phyloP scores from a whole-genome alignment of 176 grass and related monocot genomes.

The Tuctoria greenei region DNA sequence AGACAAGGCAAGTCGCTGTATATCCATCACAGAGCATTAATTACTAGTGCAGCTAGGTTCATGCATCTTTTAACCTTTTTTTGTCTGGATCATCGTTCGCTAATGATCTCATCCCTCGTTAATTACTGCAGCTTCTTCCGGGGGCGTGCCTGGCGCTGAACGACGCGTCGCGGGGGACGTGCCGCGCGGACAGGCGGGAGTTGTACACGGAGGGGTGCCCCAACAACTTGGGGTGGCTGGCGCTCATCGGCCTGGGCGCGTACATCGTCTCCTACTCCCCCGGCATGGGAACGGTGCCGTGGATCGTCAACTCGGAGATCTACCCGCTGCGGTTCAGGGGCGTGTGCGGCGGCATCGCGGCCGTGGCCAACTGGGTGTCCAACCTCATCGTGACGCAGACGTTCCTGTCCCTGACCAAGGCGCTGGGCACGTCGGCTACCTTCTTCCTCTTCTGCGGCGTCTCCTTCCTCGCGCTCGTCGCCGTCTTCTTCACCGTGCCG shows the following conservation, averaged over 20 bases:
- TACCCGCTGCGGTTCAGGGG: conserved; percentile 91
- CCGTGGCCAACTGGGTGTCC: conserved; percentile 92
- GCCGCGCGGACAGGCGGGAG: conserved; percentile 43
- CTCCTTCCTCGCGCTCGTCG: conserved; percentile 52
- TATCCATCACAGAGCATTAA: no score
- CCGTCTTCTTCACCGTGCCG: conserved; percentile 81
- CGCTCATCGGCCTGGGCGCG: conserved; percentile 64
- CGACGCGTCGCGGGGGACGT: conserved; percentile 27
- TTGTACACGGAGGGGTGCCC: conserved; percentile 88
- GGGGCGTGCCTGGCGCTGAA: conserved; percentile 62
- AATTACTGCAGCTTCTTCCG: conserved; percentile 63
- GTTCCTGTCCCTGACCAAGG: conserved; percentile 84
- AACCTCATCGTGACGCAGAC: conserved; percentile 93
- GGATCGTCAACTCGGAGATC: conserved; percentile 99
- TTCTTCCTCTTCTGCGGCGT: conserved; percentile 85
- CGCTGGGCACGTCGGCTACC: conserved; percentile 74
- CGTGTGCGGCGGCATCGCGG: conserved; percentile 83
- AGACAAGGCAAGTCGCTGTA: conserved; percentile 50
- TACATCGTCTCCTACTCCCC: conserved; percentile 96
- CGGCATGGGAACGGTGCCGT: conserved; percentile 85
- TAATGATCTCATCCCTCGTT: background rate
- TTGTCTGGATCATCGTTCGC: background rate
- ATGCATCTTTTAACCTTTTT: no score
- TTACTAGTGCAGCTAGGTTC: no score
- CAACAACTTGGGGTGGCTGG: conserved; percentile 87